phyloP scores from a whole-genome alignment of 495 filamentous ascomycete genomes.

The Immersiella caudata region DNA sequence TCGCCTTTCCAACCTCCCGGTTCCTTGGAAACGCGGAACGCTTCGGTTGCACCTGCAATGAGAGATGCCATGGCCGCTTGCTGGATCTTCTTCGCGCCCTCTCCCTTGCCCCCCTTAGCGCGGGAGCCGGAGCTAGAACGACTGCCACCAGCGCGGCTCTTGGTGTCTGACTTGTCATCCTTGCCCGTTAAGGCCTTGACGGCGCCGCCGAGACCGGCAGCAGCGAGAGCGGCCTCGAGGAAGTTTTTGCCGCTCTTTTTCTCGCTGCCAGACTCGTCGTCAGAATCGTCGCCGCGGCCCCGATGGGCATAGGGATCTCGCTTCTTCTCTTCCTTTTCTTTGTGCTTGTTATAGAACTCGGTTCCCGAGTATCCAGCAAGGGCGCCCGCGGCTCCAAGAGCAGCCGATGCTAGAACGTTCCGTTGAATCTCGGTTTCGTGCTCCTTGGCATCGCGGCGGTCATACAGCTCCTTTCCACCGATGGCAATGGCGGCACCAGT shows the following conservation, averaged over 20 bases:
- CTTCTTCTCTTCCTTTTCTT: slow-evolving; percentile 52
- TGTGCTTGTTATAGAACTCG: slow-evolving; percentile 57
- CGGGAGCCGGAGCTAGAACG: slow-evolving; percentile 52
- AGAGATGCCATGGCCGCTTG: slow-evolving; percentile 87
- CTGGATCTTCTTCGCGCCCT: slow-evolving; percentile 67
- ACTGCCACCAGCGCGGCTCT: slow-evolving; percentile 55
- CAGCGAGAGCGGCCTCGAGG: slow-evolving; percentile 68
- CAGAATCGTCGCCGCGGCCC: slow-evolving; percentile 55
- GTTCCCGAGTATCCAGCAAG: slow-evolving; percentile 58
- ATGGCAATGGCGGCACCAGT: slow-evolving; percentile 56
- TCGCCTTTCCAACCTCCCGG: slow-evolving; percentile 81
- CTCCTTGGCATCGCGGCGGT: slow-evolving; percentile 54
- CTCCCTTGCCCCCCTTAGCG: slow-evolving; percentile 45
- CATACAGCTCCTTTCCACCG: slow-evolving; percentile 59
- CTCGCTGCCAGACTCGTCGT: slow-evolving; percentile 53
- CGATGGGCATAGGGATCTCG: slow-evolving; percentile 43
- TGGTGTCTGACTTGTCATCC: slow-evolving; percentile 56
- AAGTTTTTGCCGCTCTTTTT: slow-evolving; percentile 68
- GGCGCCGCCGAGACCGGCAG: slow-evolving; percentile 67
- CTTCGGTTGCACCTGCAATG: slow-evolving; percentile 83
- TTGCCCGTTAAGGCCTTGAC: slow-evolving; percentile 56
- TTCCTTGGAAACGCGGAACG: slow-evolving; percentile 83
- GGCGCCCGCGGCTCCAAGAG: slow-evolving; percentile 57
- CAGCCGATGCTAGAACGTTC: slow-evolving; percentile 55
- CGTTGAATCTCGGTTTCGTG: slow-evolving; percentile 50